Evolutionary conservation across 2,329 filamentous ascomycete genomes (phyloP), one percentile per base, ranked within the genome.

Genomic region (Colletotrichum lentis): DNA sequence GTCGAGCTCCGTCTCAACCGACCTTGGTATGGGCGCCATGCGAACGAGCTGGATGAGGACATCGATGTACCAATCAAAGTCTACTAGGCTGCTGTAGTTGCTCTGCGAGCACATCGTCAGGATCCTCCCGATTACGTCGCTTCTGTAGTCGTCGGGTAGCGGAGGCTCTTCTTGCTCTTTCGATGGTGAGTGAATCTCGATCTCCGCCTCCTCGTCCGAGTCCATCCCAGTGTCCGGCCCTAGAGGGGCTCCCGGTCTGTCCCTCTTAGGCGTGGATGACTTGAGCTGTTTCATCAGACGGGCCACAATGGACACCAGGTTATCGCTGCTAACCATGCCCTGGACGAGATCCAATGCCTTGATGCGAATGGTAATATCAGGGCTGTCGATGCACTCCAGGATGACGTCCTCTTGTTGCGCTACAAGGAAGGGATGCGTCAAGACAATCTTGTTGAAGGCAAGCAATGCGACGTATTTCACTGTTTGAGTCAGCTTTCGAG

Each of bases 31-130:
- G 0, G 82, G 91, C 22, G 90, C 83, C 80, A 92, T 85, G 75
- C 90, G 89, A 47, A 97, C 88, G 16, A 99, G 85, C 76, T 97
- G 93, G 5, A 93, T 91, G 37, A 99, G 82, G 35, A 97, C 88
- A 72, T 96, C 92, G 72, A 98, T 91, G 77, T 98, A 98, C 96
- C 96, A 99, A 72, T 97, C 95, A 77, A 99, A 99, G 76, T 99
- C 95, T 60, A 86, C 82, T 55, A 99, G 84, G 74, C 94, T 93
- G 46, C 87, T 86, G 77, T 98, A 99, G 69, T 94, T 97, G 71
- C 94, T 91, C 71, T 90, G 89, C 10, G 93, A 92, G 77, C 95
- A 98, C 88, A 99, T 97, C 69, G 90, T 88, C 12, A 98, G 78
- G 69, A 98, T 93, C 67, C 92, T 88, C 64, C 86, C 86, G 60